Conservation (phyloP, 2,329 filamentous ascomycete genomes). For the Saccharata proteae region DNA sequence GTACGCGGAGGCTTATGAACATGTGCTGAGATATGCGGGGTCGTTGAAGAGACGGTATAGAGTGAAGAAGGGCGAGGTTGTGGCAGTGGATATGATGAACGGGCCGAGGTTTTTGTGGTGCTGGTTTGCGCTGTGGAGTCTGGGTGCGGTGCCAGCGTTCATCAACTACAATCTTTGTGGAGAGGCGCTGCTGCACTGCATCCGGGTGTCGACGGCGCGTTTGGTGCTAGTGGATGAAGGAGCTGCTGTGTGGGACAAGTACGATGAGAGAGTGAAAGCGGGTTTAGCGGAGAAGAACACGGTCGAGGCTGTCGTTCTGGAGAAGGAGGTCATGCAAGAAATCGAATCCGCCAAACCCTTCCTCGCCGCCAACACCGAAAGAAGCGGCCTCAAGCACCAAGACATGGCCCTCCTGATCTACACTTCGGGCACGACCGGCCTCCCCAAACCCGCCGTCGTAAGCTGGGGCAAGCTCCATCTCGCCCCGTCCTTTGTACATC, state of each 20-base stretch:
- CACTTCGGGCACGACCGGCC: constrained; percentile 64
- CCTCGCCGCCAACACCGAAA: constrained; percentile 41
- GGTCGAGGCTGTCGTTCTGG: constrained; percentile 16
- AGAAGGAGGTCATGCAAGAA: constrained; percentile 29
- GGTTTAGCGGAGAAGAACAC: constrained; percentile 35
- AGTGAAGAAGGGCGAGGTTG: constrained; percentile 47
- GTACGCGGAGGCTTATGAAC: constrained; percentile 24
- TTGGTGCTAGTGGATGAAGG: constrained; percentile 50
- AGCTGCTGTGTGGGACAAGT: constrained; percentile 15
- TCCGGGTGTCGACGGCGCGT: constrained; percentile 44
- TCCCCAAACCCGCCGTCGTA: constrained; percentile 54
- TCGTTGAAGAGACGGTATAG: constrained; percentile 33
- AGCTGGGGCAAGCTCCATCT: constrained; percentile 28
- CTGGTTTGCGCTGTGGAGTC: constrained; percentile 52
- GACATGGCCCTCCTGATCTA: constrained; percentile 43
- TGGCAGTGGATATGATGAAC: constrained; percentile 57
- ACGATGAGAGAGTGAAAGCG: constrained; percentile 29
- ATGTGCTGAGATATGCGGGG: constrained; percentile 23
- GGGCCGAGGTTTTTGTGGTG: constrained; percentile 54
- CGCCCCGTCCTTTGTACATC: constrained; percentile 22
- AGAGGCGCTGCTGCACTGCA: constrained; percentile 52
- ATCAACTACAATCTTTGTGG: constrained; percentile 59
- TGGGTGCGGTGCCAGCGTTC: constrained; percentile 57
- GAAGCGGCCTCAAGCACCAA: constrained; percentile 4
- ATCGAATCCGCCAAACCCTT: too few relatives aligned